Evolutionary conservation across 78 protist species (phyloP).

Genomic region (Emiliania huxleyi): DNA sequence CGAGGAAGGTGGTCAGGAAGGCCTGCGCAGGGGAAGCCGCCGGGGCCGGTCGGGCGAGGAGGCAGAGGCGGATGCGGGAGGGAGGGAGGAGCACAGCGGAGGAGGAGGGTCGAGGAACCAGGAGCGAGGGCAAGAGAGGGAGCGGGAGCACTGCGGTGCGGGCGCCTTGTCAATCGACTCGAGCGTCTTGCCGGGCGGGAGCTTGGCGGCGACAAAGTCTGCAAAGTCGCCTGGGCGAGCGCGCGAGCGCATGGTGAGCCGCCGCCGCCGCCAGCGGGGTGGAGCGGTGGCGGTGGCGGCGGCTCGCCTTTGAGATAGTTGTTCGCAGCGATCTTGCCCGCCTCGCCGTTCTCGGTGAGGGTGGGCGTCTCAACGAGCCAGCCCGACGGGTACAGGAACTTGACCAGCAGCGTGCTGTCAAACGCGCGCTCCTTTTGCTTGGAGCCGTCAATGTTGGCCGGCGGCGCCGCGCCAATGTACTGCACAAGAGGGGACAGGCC

Average conservation of each 20-base stretch:
- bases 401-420: neutral
- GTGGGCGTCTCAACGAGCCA: neutral
- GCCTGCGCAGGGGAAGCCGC: no score
- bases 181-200: neutral
- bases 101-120: no score
- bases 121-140: no score
- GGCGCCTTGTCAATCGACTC: neutral
- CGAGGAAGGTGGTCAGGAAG: neutral
- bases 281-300: no score
- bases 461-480: neutral
- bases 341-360: constrained; percentile 6
- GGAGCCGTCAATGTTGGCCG: constrained; percentile 27
- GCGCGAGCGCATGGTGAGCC: no score
- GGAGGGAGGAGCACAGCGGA: no score
- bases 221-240: no score
- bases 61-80: no score
- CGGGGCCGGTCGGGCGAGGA: no score
- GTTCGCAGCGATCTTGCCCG: neutral
- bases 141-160: no score
- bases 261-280: no score
- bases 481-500: neutral
- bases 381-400: neutral
- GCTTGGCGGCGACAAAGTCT: neutral
- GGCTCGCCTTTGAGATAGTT: neutral
- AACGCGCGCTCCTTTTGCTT: neutral